Evolutionary conservation across 805 yeast species (phyloP).

Genomic region (Scheffersomyces ergatensis): DNA sequence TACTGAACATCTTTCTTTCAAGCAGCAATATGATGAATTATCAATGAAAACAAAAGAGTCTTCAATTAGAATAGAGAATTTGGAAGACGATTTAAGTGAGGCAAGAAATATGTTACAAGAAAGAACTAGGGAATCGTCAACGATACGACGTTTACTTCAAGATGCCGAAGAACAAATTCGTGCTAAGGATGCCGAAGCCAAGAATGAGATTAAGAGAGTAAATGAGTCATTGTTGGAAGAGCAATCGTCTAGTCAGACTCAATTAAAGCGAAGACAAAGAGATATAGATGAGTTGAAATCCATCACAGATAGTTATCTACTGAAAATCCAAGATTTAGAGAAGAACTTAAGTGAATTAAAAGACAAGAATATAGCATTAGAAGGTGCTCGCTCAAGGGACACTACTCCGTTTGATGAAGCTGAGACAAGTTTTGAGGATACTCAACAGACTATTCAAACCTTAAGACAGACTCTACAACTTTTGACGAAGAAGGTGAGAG

Average conservation of each 20-base stretch:
- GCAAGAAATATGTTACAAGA: constrained; percentile 72
- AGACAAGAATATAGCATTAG: constrained; percentile 22
- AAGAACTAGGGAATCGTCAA: constrained; percentile 72
- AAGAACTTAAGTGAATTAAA: constrained; percentile 21
- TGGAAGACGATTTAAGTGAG: constrained; percentile 84
- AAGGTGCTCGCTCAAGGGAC: constrained; percentile 17
- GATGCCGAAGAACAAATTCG: constrained; percentile 66
- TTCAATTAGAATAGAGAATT: constrained; percentile 53
- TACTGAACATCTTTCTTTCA: constrained; percentile 43
- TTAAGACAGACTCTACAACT: constrained; percentile 53
- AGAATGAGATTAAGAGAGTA: constrained; percentile 46
- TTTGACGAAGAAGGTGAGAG: constrained; percentile 51
- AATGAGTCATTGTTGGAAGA: constrained; percentile 61
- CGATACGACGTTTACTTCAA: constrained; percentile 63
- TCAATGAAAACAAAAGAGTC: constrained; percentile 66
- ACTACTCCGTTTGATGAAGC: constrained; percentile 14
- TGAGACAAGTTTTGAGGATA: constrained; percentile 14
- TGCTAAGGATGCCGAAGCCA: constrained; percentile 52
- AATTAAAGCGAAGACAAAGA: constrained; percentile 54
- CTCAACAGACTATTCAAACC: constrained; percentile 32
- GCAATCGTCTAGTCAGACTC: constrained; percentile 50
- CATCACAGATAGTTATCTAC: constrained; percentile 41
- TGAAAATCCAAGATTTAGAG: constrained; percentile 41
- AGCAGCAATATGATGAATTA: constrained; percentile 72
- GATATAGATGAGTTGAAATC: constrained; percentile 59